Base-by-base conservation (phyloP, 148 eudicot genomes). In the Cornus kousa region DNA sequence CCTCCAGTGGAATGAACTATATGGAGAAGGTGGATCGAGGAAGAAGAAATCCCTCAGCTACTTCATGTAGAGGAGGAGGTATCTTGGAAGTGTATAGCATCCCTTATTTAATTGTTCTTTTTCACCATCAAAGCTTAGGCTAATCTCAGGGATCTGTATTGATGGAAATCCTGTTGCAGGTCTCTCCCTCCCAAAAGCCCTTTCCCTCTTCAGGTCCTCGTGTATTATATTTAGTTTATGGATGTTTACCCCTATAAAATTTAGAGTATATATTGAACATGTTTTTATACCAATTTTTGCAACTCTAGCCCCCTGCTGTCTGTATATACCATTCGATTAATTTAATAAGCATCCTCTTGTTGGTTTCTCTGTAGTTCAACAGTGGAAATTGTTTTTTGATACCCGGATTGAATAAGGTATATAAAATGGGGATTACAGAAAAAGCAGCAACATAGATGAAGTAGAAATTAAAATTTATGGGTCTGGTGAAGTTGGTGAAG, bases 1-100 rank as follows among this genome's bases (percentile, higher is more conserved):
- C 35, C 81, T 68, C 68, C 97, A 93, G 77, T 95, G 98, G 98
- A 95, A 93, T 67, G 98, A 95, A n/a, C 85, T 93, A 5, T 94
- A 94, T 22, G 98, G 98, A 80, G 97, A 91, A 86, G 98, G 97
- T 17, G 98, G 98, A 48, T 95, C 98, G 2, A 88, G 96, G 90
- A 93, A 93, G 91, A 95, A 88, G 84, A 86, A 76, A 81, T 90
- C 97, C 40, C 94, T 93, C 53, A 93, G 98, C 82, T 95, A 95
- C 87, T 95, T 95, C 86, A 93, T 95, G 96, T 95, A 95, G 89
- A 86, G 67, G 89, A 86, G 67, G 85, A 60, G 86, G 70, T 48
- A 72, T 55, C 72, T 69, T 66, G 67, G 67, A 13, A 81, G 74
- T 88, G 87, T 90, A 87, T 82, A 87, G 83, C 77, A n/a, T 76